Conservation (phyloP, 805 yeast genomes). For the Starmerella vitae region DNA sequence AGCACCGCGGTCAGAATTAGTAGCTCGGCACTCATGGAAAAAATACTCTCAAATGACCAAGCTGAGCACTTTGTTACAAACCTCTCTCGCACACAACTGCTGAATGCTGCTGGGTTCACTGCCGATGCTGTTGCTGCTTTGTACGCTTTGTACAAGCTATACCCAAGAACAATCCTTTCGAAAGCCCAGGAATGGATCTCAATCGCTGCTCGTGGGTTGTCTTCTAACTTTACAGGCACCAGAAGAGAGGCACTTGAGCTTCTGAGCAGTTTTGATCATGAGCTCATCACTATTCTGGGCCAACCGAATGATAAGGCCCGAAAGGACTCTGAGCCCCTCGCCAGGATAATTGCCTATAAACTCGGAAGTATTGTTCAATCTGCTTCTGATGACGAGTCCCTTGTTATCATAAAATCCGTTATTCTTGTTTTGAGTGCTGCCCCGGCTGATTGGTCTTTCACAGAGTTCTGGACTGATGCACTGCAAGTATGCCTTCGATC, state of each 20-base stretch:
- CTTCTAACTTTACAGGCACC: constrained; percentile 3
- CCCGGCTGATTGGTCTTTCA: background rate
- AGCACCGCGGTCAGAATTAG: constrained; percentile 11
- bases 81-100: constrained; percentile 2
- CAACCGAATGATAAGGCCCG: background rate
- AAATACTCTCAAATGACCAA: constrained; percentile 3
- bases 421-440: background rate
- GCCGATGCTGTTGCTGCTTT: constrained; percentile 4
- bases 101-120: constrained; percentile 4
- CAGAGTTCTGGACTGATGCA: background rate
- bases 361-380: background rate
- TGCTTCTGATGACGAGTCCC: background rate
- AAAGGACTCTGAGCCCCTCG: background rate
- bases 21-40: constrained; percentile 5
- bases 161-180: background rate
- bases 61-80: background rate
- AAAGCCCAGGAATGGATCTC: constrained; percentile 5
- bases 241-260: constrained; percentile 3
- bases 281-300: background rate
- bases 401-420: background rate
- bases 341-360: background rate
- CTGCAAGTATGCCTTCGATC: background rate
- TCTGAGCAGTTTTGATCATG: background rate
- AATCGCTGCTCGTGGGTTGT: constrained; percentile 9
- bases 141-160: background rate